Evolutionary conservation across 176 grass and related monocot genomes (phyloP), one percentile per base, ranked within the genome.

Genomic region (Puya raimondii): DNA sequence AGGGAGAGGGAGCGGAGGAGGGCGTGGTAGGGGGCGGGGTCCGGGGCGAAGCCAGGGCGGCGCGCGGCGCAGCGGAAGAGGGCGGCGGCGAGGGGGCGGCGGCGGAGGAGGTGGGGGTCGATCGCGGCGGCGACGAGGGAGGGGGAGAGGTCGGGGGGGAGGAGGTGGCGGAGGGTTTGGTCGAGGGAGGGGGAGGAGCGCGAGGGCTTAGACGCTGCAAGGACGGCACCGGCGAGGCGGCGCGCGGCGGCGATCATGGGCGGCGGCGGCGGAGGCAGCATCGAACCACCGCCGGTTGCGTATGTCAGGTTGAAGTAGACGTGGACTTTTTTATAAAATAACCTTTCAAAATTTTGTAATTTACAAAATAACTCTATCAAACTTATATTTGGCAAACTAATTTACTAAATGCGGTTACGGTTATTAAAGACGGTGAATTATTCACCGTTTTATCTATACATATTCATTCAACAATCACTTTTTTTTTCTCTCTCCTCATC

Each of bases 181-280:
- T 59, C 54, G 10, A 59, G 15, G 54, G 54, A 17, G 54, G 54
- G 15, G 26, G 10, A 11, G 21, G 33, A 47, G 2, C 53, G 17
- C 7, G 15, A 23, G 49, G 54, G 61, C 50, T 56, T 26, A 61
- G 25, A 42, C 58, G 51, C 1, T 25, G 13, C 11, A 61, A 73
- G 53, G 66, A 59, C 12, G 12, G 75, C 16, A 21, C 71, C 71
- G 12, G 57, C 70, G 54, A 87, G 69, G 22, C 9, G 20, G 75
- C 49, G 51, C 11, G 80, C 56, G 8, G 42, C 11, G 50, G 16
- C 14, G n/a, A 9, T 12, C 51, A 49, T 9, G 16, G 76, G 1
- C 3, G 33, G 48, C 10, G 53, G 33, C 51, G 29, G 21, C 10
- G 58, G 10, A 11, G 73, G 47, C 27, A 50, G 26, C 74, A 77